Conservation (phyloP, 192 early-diverging fungal species). For the Irineochytrium annulatum region DNA sequence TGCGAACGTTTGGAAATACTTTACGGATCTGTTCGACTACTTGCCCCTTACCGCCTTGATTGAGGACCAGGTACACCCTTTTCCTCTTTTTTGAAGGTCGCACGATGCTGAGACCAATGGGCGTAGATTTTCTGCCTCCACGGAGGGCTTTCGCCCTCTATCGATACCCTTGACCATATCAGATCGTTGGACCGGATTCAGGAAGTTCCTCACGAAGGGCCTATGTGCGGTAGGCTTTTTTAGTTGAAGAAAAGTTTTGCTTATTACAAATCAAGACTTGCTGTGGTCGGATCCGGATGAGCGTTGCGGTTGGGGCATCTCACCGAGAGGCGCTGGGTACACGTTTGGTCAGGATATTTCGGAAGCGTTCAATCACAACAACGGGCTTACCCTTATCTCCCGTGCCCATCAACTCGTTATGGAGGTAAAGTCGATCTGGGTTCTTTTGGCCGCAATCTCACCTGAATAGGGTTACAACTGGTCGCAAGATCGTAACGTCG, state of each 20-base stretch:
- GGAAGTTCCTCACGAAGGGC: slow-evolving; percentile 96
- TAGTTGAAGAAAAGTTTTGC: not conserved
- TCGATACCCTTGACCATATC: slow-evolving; percentile 94
- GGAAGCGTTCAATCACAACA: slow-evolving; percentile 79
- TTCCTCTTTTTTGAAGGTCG: slow-evolving; percentile 15
- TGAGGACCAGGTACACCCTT: slow-evolving; percentile 66
- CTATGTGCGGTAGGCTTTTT: slow-evolving; percentile 71
- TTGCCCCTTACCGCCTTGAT: slow-evolving; percentile 90
- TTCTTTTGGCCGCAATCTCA: slow-evolving; percentile 2
- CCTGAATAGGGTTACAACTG: slow-evolving; percentile 87
- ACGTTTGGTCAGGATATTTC: slow-evolving; percentile 94
- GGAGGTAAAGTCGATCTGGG: slow-evolving; percentile 55
- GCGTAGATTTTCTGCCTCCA: slow-evolving; percentile 86
- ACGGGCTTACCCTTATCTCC: slow-evolving; percentile 94
- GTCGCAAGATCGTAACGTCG: slow-evolving; percentile 97
- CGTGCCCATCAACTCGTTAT: slow-evolving; percentile 96
- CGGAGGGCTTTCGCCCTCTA: slow-evolving; percentile 87
- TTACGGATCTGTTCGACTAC: slow-evolving; percentile 97
- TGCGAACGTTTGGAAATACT: slow-evolving; percentile 94
- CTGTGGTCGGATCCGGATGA: slow-evolving; percentile 97
- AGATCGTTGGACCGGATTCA: slow-evolving; percentile 92
- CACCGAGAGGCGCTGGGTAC: slow-evolving; percentile 96
- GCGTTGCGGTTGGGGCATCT: slow-evolving; percentile 85
- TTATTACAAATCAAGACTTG: slow-evolving; percentile 51
- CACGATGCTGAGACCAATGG: not conserved